Conservation (phyloP, 2,329 filamentous ascomycete species). For the Penicillium sclerotiorum region DNA sequence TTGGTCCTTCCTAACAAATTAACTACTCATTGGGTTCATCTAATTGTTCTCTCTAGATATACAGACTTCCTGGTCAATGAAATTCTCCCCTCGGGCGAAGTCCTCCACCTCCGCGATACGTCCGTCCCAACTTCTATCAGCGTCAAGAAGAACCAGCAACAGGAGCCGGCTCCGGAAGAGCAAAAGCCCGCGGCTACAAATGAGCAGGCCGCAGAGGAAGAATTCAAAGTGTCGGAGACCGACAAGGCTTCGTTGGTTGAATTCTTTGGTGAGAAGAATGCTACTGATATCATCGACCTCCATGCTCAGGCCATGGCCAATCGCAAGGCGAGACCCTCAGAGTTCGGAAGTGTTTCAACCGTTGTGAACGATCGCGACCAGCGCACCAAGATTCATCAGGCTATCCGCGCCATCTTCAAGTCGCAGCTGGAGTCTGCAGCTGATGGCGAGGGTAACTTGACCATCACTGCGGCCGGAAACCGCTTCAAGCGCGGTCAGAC, state of each 20-base stretch:
- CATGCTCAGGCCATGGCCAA: slow-evolving; percentile 57
- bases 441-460: slow-evolving; percentile 67
- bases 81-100: slow-evolving; percentile 73
- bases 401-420: slow-evolving; percentile 77
- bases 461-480: slow-evolving; percentile 54
- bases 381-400: slow-evolving; percentile 65
- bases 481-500: slow-evolving; percentile 36
- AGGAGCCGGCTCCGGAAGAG: slow-evolving; percentile 11
- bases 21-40: not conserved
- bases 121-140: slow-evolving; percentile 27
- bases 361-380: slow-evolving; percentile 62
- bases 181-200: slow-evolving; percentile 16
- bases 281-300: slow-evolving; percentile 56
- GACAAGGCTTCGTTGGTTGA: slow-evolving; percentile 48
- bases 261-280: slow-evolving; percentile 56
- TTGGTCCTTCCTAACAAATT: slow-evolving; percentile 24
- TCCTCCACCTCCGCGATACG: slow-evolving; percentile 68
- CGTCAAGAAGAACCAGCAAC: not conserved
- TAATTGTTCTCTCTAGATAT: slow-evolving; percentile 58
- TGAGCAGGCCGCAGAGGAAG: slow-evolving; percentile 18
- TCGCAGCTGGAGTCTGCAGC: slow-evolving; percentile 77
- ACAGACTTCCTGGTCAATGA: slow-evolving; percentile 94
- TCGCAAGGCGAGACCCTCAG: slow-evolving; percentile 58
- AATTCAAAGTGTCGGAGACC: slow-evolving; percentile 45
- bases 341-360: slow-evolving; percentile 58